Evolutionary conservation across 106 monocot genomes (phyloP).

Genomic region (Dendrobium officinale): DNA sequence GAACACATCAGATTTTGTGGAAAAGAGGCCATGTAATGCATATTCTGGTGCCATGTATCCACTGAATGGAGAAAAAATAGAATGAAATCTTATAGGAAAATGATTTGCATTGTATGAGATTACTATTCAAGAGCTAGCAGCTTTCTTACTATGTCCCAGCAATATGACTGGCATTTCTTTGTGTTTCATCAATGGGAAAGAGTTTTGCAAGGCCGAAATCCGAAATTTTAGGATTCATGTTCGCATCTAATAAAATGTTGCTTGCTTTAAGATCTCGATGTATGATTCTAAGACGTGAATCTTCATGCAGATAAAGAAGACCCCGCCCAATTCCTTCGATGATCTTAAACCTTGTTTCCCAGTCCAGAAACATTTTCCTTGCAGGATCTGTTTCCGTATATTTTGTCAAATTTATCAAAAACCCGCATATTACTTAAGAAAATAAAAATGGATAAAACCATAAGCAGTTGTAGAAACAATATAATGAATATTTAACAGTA

Average conservation of each 20-base stretch:
- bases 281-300: slow-evolving; percentile 7
- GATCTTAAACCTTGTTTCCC: slow-evolving; percentile 3
- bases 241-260: slow-evolving; percentile 13
- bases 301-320: slow-evolving; percentile 9
- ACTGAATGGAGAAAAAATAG: neutral
- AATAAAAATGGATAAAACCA: too few species aligned
- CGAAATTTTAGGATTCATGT: slow-evolving; percentile 18
- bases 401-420: neutral
- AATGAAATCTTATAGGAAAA: neutral
- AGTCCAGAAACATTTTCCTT: neutral
- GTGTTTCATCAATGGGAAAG: slow-evolving; percentile 1
- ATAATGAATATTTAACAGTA: too few species aligned
- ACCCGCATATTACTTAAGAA: too few species aligned
- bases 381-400: neutral
- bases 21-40: neutral
- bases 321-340: slow-evolving; percentile 12
- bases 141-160: slow-evolving; percentile 17
- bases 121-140: too few species aligned
- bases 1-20: neutral
- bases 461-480: neutral
- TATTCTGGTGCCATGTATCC: slow-evolving; percentile 6
- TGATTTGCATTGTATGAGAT: too few species aligned
- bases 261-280: slow-evolving; percentile 11
- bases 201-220: slow-evolving; percentile 15
- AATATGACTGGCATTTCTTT: neutral